Percentiles rank a stretch among this genome's conserved stretches.
These are phyloP conservation scores for Perkinsus marinus DNA, from an alignment of 169 alveolate genomes.

Conservation along the genomic window DNA sequence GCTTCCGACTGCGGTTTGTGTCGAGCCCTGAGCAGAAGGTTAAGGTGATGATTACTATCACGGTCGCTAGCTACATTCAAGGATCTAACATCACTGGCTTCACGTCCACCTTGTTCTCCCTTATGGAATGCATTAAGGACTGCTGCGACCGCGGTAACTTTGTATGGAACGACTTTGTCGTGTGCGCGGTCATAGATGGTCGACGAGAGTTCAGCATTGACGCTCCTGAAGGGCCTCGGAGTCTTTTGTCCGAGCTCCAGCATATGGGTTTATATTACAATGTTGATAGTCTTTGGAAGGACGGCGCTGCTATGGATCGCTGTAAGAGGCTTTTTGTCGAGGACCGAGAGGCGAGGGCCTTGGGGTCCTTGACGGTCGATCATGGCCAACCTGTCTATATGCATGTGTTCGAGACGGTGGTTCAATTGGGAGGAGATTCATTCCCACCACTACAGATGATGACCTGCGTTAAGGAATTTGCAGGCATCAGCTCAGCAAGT, in stretches of 20 bases:
- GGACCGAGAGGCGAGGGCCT: not conserved
- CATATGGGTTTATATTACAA: not conserved
- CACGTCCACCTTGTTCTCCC: not conserved
- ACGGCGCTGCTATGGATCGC: not conserved
- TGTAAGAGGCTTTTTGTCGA: not conserved
- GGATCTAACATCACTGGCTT: not conserved
- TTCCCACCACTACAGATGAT: not conserved
- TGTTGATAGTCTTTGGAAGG: not conserved
- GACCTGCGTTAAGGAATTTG: not conserved
- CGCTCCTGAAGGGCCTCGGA: not conserved
- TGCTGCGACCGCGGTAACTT: not conserved
- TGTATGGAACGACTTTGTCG: not conserved
- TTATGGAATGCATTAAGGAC: not conserved
- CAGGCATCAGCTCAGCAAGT: not conserved
- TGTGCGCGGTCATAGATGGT: not conserved
- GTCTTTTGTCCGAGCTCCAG: not conserved
- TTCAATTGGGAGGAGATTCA: not conserved
- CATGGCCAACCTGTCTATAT: not conserved
- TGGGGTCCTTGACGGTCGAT: not conserved
- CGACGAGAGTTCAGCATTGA: not conserved
- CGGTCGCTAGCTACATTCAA: not conserved
- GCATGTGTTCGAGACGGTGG: not conserved
- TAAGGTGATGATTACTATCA: not conserved
- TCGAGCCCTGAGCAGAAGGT: not conserved
- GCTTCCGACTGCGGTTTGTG: not conserved